Evolutionary conservation across 768 basidiomycete genomes (phyloP).

Genomic region (Crassisporium funariophilum): DNA sequence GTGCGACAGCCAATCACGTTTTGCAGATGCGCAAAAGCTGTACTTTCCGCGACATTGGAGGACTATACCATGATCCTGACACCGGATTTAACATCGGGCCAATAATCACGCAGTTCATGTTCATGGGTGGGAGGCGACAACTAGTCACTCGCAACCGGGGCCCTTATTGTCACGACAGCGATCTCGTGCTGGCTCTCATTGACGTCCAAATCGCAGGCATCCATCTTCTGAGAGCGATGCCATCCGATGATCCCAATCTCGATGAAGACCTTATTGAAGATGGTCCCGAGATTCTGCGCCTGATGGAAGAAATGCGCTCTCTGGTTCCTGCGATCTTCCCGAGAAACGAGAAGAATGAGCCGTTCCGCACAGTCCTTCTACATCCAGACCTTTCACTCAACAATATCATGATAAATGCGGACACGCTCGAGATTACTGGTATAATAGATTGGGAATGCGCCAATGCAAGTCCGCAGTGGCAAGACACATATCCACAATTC

Average conservation of each 20-base stretch:
- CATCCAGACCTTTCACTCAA: conserved; percentile 18
- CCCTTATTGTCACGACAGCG: conserved; percentile 13
- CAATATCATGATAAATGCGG: conserved; percentile 19
- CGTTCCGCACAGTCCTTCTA: neutral
- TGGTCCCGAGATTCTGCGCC: neutral
- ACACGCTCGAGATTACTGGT: conserved; percentile 17
- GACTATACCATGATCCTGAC: neutral
- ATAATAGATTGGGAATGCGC: conserved; percentile 22
- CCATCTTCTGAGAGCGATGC: neutral
- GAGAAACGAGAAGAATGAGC: neutral
- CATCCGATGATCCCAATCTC: conserved; percentile 1
- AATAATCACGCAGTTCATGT: conserved; percentile 10
- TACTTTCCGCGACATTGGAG: conserved; percentile 4
- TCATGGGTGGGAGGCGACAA: conserved; percentile 12
- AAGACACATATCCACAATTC: conserved; percentile 15
- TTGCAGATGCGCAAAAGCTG: conserved; percentile 2
- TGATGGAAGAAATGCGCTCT: neutral
- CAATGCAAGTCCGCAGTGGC: conserved; percentile 17
- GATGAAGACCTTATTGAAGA: conserved; percentile 4
- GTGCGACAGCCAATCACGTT: conserved; percentile 1
- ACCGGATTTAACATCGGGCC: conserved; percentile 3
- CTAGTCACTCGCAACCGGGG: conserved; percentile 14
- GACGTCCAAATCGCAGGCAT: conserved; percentile 11
- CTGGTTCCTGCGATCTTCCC: conserved; percentile 3
- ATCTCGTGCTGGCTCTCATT: conserved; percentile 13